These are phyloP conservation scores for Perkinsus marinus DNA, from an alignment of 169 alveolate genomes.

Conservation along the genomic window DNA sequence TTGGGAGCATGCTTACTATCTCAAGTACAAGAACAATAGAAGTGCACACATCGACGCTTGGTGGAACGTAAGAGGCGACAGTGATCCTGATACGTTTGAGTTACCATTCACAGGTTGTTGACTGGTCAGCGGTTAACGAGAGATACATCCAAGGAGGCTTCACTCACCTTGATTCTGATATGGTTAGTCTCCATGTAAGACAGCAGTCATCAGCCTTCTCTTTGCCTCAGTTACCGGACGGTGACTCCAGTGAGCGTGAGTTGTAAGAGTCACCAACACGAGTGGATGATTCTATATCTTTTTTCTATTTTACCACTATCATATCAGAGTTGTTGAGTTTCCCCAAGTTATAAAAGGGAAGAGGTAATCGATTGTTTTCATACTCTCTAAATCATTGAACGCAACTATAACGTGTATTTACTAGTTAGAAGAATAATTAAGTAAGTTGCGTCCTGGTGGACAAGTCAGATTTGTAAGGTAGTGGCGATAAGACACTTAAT, in stretches of 20 bases:
- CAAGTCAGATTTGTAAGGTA: not conserved
- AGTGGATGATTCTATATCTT: too few species aligned
- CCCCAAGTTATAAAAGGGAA: too few species aligned
- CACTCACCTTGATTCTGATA: not conserved
- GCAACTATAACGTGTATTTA: too few species aligned
- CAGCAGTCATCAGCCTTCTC: not conserved
- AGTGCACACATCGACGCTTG: not conserved
- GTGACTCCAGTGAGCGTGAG: not conserved
- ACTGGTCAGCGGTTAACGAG: not conserved
- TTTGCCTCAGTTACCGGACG: not conserved
- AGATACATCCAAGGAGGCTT: not conserved
- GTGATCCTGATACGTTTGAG: not conserved
- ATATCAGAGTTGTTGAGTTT: too few species aligned
- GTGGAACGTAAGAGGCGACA: not conserved
- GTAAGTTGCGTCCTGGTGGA: not conserved
- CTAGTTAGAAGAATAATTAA: too few species aligned
- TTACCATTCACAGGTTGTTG: not conserved
- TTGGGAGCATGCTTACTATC: slow-evolving; percentile 94
- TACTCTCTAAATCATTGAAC: too few species aligned
- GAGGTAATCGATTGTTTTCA: too few species aligned
- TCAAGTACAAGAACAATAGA: slow-evolving; percentile 73
- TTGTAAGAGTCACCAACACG: not conserved
- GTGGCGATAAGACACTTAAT: not conserved
- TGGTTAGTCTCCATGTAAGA: not conserved
- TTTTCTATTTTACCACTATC: too few species aligned